A percentile compares a stretch with the other conserved stretches of the same genome.
phyloP scores from a whole-genome alignment of 2,329 filamentous ascomycete genomes.

The Stemphylium lycopersici region DNA sequence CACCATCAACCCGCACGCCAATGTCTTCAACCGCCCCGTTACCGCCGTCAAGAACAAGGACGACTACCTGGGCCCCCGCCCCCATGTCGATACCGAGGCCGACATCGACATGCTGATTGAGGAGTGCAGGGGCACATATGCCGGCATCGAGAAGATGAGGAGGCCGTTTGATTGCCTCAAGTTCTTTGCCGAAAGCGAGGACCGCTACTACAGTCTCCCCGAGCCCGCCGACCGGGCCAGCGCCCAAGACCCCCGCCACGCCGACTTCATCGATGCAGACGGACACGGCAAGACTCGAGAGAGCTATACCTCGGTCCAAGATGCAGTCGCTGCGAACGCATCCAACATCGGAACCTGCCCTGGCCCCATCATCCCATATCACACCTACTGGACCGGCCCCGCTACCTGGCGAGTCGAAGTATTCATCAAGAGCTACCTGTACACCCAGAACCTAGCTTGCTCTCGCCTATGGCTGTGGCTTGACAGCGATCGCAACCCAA shows the following conservation, averaged over 20 bases:
- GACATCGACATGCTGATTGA: constrained; percentile 60
- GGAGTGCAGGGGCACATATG: constrained; percentile 59
- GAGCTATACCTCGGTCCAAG: constrained; percentile 46
- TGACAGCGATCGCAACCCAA: constrained; percentile 59
- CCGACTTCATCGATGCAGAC: constrained; percentile 53
- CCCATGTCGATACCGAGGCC: constrained; percentile 60
- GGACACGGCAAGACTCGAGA: constrained; percentile 49
- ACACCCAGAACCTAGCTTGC: constrained; percentile 63
- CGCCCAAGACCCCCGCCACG: constrained; percentile 50
- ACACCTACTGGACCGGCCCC: constrained; percentile 64
- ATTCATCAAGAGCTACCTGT: constrained; percentile 63
- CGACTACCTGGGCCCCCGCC: constrained; percentile 58
- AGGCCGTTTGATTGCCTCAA: constrained; percentile 60
- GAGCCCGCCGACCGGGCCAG: constrained; percentile 49
- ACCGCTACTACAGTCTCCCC: constrained; percentile 59
- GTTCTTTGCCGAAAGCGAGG: constrained; percentile 57
- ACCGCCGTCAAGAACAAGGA: constrained; percentile 59
- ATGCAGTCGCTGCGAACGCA: constrained; percentile 48
- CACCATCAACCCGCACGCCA: constrained; percentile 59
- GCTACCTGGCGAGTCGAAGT: constrained; percentile 63
- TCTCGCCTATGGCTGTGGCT: constrained; percentile 62
- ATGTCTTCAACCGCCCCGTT: constrained; percentile 61
- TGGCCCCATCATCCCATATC: constrained; percentile 62
- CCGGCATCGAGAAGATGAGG: constrained; percentile 62
- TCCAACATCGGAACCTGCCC: constrained; percentile 57